Conservation (phyloP, 1,284 basidiomycete species). For the Heterobasidion occidentale region DNA sequence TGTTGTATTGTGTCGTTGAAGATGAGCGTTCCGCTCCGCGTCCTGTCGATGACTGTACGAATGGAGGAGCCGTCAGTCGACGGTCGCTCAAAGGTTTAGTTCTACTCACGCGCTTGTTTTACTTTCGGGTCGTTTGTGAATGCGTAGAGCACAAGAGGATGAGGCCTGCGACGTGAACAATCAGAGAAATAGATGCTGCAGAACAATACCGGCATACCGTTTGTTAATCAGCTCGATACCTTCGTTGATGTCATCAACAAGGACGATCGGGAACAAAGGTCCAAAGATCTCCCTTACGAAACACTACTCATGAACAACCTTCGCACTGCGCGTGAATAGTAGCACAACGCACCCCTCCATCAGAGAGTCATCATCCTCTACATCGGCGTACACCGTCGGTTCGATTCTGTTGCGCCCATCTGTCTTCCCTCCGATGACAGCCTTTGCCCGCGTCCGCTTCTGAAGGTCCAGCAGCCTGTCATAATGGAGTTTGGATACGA, state of each 20-base stretch:
- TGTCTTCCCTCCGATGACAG: conserved; percentile 46
- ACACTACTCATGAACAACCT: too few relatives aligned
- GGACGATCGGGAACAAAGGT: conserved; percentile 42
- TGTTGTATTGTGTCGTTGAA: conserved; percentile 50
- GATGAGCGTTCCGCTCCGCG: conserved; percentile 40
- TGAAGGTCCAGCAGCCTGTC: conserved; percentile 43
- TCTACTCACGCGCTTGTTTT: conserved; percentile 29
- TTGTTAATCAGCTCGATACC: conserved; percentile 43
- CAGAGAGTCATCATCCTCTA: conserved; percentile 40
- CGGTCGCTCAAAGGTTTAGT: conserved; percentile 12
- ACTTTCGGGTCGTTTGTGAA: conserved; percentile 35
- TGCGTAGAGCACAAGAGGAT: conserved; percentile 42
- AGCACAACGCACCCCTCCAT: conserved; percentile 59
- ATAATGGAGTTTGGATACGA: conserved; percentile 42
- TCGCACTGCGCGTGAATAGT: conserved; percentile 29
- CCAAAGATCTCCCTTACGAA: too few relatives aligned
- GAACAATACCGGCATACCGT: conserved; percentile 23
- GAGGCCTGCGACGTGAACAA: conserved; percentile 22
- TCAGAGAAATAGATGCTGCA: neutral
- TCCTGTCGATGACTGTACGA: conserved; percentile 35
- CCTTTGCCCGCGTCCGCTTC: conserved; percentile 42
- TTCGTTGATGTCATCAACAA: conserved; percentile 45
- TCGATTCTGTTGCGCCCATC: conserved; percentile 31
- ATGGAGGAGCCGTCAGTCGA: conserved; percentile 14
- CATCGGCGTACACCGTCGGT: conserved; percentile 41